Base-by-base conservation (phyloP, 345 rosid genomes). In the Sonneratia alba region DNA sequence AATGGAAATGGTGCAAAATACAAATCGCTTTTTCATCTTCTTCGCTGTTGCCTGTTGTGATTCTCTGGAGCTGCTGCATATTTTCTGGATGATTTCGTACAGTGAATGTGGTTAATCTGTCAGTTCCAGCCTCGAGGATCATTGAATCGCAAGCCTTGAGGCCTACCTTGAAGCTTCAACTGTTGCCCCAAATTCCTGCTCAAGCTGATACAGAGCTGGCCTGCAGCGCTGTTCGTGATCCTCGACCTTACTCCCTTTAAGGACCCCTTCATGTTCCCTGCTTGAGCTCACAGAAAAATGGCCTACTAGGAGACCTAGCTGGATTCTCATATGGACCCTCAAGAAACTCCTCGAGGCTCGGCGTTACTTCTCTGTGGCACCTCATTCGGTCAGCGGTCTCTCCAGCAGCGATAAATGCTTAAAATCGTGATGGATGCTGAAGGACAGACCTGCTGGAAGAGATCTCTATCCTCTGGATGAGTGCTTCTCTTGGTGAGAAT, bases 91-190 rank as follows among this genome's bases (percentile, higher is more conserved):
- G 96, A 93, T 86, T 84, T 91, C 82, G 76, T 89, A 65, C 68
- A 89, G 76, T 94, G 90, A 78, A 89, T 97, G 81, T 93, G 96
- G 96, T 66, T 93, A 66, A 89, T 87, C 70, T 79, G 86, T 74
- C 76, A 86, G 73, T 84, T 93, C 36, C 94, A 91, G 73, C 86
- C 84, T 24, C 94, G 98, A 1, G 87, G 73, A 74, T 83, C 85
- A n/a, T 79, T 89, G 75, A 86, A 86, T 93, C 73, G 83, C 98
- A 65, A 93, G 89, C 81, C 84, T 91, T 56, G 86, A 90, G 34
- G 85, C 77, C 27, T 88, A 84, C 78, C 80, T 91, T 68, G 89
- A 88, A 76, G 57, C 86, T 4, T 84, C 91, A 45, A 91, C 96
- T 0, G 86, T 85, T 49, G 91, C 98, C 68, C 97, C 97, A 1